Base-by-base conservation (phyloP, 2,329 filamentous ascomycete genomes). In the Tricladium varicosporioides region DNA sequence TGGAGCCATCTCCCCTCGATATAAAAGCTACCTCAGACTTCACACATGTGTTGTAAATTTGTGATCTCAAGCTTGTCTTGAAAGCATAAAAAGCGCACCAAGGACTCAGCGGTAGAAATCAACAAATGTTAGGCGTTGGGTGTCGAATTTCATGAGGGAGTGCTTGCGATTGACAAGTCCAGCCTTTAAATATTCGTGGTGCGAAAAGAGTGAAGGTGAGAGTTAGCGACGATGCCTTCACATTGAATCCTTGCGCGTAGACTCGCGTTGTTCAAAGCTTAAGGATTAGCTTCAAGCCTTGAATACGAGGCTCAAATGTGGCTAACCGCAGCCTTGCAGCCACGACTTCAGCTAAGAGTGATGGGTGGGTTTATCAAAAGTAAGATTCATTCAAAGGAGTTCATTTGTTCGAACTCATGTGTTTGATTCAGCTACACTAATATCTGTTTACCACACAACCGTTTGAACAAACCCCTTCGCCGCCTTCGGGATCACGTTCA, bases 1-100 rank as follows among this genome's bases (percentile, higher is more conserved):
- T 43, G 69, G 69, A 58, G 67, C 63, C 69, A 71, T 71, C 48
- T 62, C 62, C 59, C 63, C 57, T 61, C 56, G 33, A 58, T 63
- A 47, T 58, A 42, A 46, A 57, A 51, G 53, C 46, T 50, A 46
- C 45, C 48, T 63, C 60, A 65, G 61, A 56, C 44, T 63, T 59
- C 61, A 62, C 48, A 60, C 67, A 70, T 70, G 60, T 64, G 62
- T 60, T 49, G 51, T 54, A 49, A 54, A 40, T 19, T 45, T 15
- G 56, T 55, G 58, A 56, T 59, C 31, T 33, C 33, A 31, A 57
- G 57, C 55, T 56, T 58, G 32, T 50, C 48, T 43, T 54, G 42
- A 46, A 52, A 33, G 54, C 36, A 54, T 48, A 48, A 22, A 14
- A 48, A 33, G 40, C 53, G 54, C 31, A 19, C 47, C 22, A 46